phyloP scores from a whole-genome alignment of 495 filamentous ascomycete species.

The Thermochaetoides thermophila region DNA sequence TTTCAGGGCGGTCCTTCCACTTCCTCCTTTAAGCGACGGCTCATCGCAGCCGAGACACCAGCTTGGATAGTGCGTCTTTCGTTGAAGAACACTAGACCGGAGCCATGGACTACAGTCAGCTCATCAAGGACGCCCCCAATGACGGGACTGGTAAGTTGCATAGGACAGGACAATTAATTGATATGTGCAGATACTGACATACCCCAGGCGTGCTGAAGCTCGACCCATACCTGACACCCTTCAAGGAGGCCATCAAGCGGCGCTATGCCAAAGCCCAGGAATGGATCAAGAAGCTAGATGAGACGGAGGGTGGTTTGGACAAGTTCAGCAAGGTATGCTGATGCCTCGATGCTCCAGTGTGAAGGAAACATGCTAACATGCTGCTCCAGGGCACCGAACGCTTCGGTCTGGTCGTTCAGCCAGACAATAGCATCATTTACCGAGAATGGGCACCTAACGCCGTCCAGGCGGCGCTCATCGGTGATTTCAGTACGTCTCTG shows the following conservation, averaged over 20 bases:
- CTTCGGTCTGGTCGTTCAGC: constrained; percentile 66
- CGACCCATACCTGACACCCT: constrained; percentile 83
- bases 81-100: no score
- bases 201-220: constrained; percentile 64
- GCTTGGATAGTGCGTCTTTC: no score
- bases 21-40: no score
- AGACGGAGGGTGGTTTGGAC: constrained; percentile 76
- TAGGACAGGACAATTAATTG: neutral
- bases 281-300: constrained; percentile 74
- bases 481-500: constrained; percentile 67
- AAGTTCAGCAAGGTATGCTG: constrained; percentile 70
- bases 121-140: constrained; percentile 24
- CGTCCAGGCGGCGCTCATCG: constrained; percentile 68
- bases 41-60: no score
- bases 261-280: constrained; percentile 69
- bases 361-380: constrained; percentile 7
- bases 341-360: no score
- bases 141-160: constrained; percentile 32
- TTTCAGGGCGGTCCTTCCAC: no score
- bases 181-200: constrained; percentile 1
- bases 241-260: constrained; percentile 58
- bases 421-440: constrained; percentile 76
- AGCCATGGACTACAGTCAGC: no score
- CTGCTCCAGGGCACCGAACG: constrained; percentile 57
- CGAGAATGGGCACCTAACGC: constrained; percentile 95